Base-by-base conservation (phyloP, 2,329 filamentous ascomycete genomes). In the Botrytis squamosa region DNA sequence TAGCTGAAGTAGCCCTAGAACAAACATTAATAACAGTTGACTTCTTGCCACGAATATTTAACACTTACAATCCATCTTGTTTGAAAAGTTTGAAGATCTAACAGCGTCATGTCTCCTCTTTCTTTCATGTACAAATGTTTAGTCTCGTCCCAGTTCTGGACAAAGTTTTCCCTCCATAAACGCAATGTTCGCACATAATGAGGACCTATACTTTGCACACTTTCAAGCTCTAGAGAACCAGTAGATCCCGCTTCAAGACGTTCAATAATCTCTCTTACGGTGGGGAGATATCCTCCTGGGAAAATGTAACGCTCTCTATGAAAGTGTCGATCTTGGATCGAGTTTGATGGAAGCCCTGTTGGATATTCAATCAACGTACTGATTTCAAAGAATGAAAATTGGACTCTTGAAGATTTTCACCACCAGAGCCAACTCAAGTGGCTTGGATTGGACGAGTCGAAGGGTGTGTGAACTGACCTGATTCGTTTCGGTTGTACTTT, bases 251-350 rank as follows among this genome's bases (percentile, higher is more conserved):
- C 83, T 65, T 85, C 86, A 76, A 93, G 89, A 49, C 89, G 84
- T 72, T 84, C 83, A 40, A 89, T 81, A 29, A 90, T 82, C 75
- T 88, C 85, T 12, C 84, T 86, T 4, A 86, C 86, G 4, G 86
- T 87, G 0, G 88, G 88, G 4, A 93, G 83, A 78, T 93, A 90
- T 1, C 91, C 91, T 29, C 91, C 91, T 0, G 91, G 92, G 82
- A 93, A 93, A 73, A 93, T 93, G 82, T 93, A 92, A 73, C 89
- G 88, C 73, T 90, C 73, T 90, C 88, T 78, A 93, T 92, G 81
- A 93, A 93, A 7, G 44, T 75, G 14, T 70, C 68, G 14, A 76
- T 55, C n/a, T 71, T 70, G 16, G 52, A 52, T 62, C 38, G 60
- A 33, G 66, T 74, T 42, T 63, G n/a, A 33, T 76, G 74, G 42